A percentile compares a stretch with the other conserved stretches of the same genome.
phyloP scores from a whole-genome alignment of 1,139 yeast genomes.

The Protomyces gravidus region DNA sequence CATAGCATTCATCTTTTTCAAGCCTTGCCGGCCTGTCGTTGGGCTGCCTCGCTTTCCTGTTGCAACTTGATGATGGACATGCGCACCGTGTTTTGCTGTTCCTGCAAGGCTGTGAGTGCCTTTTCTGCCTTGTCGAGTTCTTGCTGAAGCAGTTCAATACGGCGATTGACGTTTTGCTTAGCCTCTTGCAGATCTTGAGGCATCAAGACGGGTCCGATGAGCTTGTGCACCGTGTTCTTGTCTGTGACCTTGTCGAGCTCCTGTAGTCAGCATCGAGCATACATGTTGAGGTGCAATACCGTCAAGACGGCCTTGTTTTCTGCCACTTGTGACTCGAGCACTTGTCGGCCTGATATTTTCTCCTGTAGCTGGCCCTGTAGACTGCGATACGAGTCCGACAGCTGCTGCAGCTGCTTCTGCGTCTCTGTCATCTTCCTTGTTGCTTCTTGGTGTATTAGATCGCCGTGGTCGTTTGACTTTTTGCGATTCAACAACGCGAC shows the following conservation, averaged over 20 bases:
- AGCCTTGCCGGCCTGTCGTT: neutral
- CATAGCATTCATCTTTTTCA: too few relatives aligned
- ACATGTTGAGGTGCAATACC: conserved; percentile 26
- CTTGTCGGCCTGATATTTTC: conserved; percentile 48
- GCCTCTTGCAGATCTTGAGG: conserved; percentile 88
- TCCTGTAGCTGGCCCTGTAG: conserved; percentile 12
- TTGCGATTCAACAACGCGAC: too few relatives aligned
- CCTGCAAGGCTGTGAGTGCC: conserved; percentile 6
- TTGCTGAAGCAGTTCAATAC: conserved; percentile 75
- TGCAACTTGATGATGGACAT: conserved; percentile 13
- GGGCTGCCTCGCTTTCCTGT: conserved; percentile 3
- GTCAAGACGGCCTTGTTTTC: conserved; percentile 87
- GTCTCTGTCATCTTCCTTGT: neutral
- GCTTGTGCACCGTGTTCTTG: conserved; percentile 71
- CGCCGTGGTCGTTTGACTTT: too few relatives aligned
- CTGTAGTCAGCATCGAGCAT: conserved; percentile 24
- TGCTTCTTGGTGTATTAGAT: too few relatives aligned
- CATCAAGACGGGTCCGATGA: conserved; percentile 84
- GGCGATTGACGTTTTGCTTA: conserved; percentile 70
- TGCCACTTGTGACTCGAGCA: conserved; percentile 64
- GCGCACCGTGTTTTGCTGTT: conserved; percentile 14
- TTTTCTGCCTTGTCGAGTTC: conserved; percentile 50
- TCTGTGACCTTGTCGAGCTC: conserved; percentile 65
- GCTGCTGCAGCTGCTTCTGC: conserved; percentile 8
- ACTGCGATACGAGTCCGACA: conserved; percentile 6